phyloP scores from a whole-genome alignment of 2,329 filamentous ascomycete genomes.

The Colletotrichum costaricense region DNA sequence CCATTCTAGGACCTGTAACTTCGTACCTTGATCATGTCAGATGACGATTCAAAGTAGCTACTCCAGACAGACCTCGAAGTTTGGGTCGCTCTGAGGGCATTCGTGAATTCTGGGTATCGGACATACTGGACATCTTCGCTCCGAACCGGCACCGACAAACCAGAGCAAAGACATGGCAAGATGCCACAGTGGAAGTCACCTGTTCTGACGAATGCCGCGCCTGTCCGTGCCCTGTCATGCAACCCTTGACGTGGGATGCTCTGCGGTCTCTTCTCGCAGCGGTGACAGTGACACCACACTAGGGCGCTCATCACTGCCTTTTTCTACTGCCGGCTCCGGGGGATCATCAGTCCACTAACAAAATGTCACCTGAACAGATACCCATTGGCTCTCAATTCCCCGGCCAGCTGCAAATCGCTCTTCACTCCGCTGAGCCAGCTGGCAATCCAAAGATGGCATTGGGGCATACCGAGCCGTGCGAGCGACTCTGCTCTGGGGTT shows the following conservation, averaged over 20 bases:
- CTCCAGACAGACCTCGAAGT: not conserved
- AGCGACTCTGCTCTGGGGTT: not conserved
- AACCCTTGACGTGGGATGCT: slow-evolving; percentile 21
- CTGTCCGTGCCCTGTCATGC: slow-evolving; percentile 1
- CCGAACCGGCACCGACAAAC: not conserved
- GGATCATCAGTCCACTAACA: slow-evolving; percentile 16
- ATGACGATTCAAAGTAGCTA: not conserved
- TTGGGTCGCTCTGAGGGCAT: not conserved
- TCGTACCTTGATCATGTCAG: not conserved
- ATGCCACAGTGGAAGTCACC: not conserved
- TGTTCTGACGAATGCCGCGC: slow-evolving; percentile 19
- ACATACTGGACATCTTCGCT: not conserved
- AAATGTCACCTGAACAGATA: slow-evolving; percentile 13
- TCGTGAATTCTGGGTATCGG: not conserved
- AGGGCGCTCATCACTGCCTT: slow-evolving; percentile 22
- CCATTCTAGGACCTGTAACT: not conserved
- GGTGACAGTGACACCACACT: slow-evolving; percentile 15
- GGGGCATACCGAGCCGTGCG: no score
- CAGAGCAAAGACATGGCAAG: not conserved
- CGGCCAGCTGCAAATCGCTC: not conserved
- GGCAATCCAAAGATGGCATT: not conserved
- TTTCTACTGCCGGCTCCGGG: not conserved
- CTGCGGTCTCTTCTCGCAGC: not conserved
- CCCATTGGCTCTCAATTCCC: not conserved
- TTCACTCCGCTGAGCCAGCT: not conserved